Evolutionary conservation across 2,329 filamentous ascomycete species (phyloP).

Genomic region (Phialophora macrospora): DNA sequence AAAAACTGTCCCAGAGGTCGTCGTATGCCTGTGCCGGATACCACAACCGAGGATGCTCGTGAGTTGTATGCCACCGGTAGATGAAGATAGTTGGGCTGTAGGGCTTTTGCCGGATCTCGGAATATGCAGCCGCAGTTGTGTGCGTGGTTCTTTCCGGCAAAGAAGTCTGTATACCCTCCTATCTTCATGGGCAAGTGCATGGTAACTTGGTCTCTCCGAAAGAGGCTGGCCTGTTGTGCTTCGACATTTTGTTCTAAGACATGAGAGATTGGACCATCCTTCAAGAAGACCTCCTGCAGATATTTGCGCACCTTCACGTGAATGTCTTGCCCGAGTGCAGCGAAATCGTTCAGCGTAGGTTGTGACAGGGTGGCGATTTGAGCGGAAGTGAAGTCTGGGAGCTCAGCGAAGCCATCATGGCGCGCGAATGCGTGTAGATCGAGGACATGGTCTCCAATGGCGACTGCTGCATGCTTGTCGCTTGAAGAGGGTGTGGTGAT

Average conservation of each 20-base stretch:
- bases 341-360: conserved; percentile 72
- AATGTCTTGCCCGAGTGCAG: conserved; percentile 69
- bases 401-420: conserved; percentile 62
- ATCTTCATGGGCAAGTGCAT: conserved; percentile 77
- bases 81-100: conserved; percentile 58
- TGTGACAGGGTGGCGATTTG: conserved; percentile 66
- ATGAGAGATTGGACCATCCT: conserved; percentile 63
- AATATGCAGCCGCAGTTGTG: conserved; percentile 61
- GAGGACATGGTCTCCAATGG: conserved; percentile 23
- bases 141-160: conserved; percentile 78
- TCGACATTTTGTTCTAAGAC: conserved; percentile 66
- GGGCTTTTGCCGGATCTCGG: conserved; percentile 1
- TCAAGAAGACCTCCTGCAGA: conserved; percentile 69
- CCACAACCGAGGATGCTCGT: conserved; percentile 61
- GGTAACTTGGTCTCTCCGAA: conserved; percentile 63
- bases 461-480: conserved; percentile 14
- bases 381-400: conserved; percentile 53
- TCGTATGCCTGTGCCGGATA: conserved; percentile 60
- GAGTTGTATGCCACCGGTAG: conserved; percentile 80
- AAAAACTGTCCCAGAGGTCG: conserved; percentile 76
- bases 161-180: conserved; percentile 86
- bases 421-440: conserved; percentile 42
- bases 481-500: conserved; percentile 46
- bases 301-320: conserved; percentile 70
- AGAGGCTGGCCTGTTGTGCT: conserved; percentile 62